These are phyloP conservation scores for Colletotrichum falcatum DNA, from an alignment of 2,329 filamentous ascomycete genomes.

Conservation along the genomic window DNA sequence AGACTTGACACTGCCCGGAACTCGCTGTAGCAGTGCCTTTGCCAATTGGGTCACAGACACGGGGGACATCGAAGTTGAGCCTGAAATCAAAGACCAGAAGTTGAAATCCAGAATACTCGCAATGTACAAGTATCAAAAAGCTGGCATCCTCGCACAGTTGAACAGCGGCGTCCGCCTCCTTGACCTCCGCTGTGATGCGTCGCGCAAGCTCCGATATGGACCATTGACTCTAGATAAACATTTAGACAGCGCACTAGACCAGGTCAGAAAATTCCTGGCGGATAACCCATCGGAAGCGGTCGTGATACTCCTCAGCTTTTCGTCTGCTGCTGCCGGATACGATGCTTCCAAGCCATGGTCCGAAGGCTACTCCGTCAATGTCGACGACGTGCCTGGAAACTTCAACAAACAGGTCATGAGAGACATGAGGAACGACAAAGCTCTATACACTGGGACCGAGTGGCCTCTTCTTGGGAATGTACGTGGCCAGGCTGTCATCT, in stretches of 20 bases:
- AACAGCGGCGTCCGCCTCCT: conserved; percentile 18
- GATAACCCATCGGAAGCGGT: not conserved
- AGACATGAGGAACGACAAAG: not conserved
- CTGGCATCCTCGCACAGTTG: not conserved
- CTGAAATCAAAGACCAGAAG: not conserved
- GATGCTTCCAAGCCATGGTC: conserved; percentile 5
- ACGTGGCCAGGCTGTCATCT: conserved; percentile 19
- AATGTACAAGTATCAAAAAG: conserved; percentile 18
- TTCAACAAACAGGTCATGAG: conserved; percentile 7
- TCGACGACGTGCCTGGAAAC: not conserved
- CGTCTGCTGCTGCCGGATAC: conserved; percentile 1
- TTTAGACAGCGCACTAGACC: not conserved
- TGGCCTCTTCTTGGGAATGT: conserved; percentile 10
- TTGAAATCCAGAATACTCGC: not conserved
- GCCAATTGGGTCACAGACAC: conserved; percentile 1
- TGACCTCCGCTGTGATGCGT: conserved; percentile 6
- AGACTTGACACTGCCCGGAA: conserved; percentile 19
- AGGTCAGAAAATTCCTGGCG: not conserved
- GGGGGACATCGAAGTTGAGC: not conserved
- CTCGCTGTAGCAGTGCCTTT: conserved; percentile 17
- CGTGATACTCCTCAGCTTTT: conserved; percentile 14
- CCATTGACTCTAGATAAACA: conserved; percentile 5
- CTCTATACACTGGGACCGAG: conserved; percentile 7
- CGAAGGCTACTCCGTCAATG: not conserved
- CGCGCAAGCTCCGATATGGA: not conserved